Base-by-base conservation (phyloP, 192 early-diverging fungal species). In the Spinellus fusiger region DNA sequence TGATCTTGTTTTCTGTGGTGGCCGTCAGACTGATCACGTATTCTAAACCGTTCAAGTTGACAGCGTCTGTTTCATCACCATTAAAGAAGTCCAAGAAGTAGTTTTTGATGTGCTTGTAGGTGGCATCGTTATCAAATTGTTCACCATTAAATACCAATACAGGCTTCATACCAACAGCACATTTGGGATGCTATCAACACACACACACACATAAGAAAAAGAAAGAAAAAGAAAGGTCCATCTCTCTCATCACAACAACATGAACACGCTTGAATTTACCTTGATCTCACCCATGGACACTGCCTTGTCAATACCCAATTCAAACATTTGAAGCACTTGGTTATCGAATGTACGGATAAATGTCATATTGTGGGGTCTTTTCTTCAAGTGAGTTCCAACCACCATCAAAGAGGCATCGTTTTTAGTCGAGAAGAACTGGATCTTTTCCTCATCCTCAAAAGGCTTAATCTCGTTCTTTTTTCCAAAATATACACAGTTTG, bases 391-490 rank as follows among this genome's bases (percentile, higher is more conserved):
- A 35, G 83, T 86, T 49, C 91, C 95, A 23, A 98, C 73, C 37
- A 94, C 86, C 61, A 98, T 88, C 22, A 98, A 78, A 1, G 93
- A 89, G 55, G 89, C 79, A 77, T 99, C 95, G 73, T 98, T 98
- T 77, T 97, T 99, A 68, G 85, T 83, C n/a, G 89, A 85, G 59
- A 97, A 91, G 58, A 97, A 96, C 76, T 99, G 91, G 26, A 96
- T 76, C 35, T 85, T 84, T 25, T 88, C 86, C 13, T 92, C 86
- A 61, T 97, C 90, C 62, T 99, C 97, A 66, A 99, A 99, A 28
- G 97, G 97, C 40, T 91, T 90, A 60, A 99, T 85, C 58, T 93
- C 88, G 66, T 99, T 98, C 72, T 92, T 95, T 67, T 94, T 95
- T 63, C 82, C 81, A 71, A 99, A 96, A 59, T 90, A 82, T 51